Percentiles rank a stretch among this genome's conserved stretches.
Conservation (phyloP, 257 asterid species). For the Plantago elongata region DNA sequence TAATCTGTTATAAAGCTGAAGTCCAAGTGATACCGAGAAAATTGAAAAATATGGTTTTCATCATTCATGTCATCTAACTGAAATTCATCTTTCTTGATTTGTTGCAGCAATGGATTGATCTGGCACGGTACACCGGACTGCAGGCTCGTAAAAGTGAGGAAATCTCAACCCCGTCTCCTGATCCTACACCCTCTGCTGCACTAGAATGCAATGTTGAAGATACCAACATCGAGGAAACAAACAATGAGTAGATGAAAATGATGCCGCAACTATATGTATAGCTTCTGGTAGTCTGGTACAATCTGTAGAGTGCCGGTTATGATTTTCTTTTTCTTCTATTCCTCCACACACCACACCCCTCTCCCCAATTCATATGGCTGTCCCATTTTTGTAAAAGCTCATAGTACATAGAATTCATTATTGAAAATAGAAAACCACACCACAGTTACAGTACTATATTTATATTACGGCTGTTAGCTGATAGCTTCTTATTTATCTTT, state of each 20-base stretch:
- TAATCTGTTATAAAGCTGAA: not conserved
- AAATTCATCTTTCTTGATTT: constrained; percentile 18
- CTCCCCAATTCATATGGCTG: not conserved
- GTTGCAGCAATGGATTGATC: constrained; percentile 95
- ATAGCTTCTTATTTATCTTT: too few species aligned
- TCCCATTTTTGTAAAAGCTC: constrained; percentile 21
- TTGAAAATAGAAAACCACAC: constrained; percentile 10
- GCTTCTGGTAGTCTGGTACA: constrained; percentile 24
- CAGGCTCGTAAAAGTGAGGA: constrained; percentile 60
- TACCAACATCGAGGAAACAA: constrained; percentile 48
- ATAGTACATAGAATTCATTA: constrained; percentile 8
- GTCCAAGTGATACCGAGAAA: not conserved
- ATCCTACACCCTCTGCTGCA: constrained; percentile 42
- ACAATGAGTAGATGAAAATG: constrained; percentile 37
- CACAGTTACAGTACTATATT: not conserved
- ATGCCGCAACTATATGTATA: constrained; percentile 12
- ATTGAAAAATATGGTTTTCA: too few species aligned
- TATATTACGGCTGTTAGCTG: too few species aligned
- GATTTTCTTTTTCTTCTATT: not conserved
- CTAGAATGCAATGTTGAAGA: constrained; percentile 52
- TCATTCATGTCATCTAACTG: constrained; percentile 7
- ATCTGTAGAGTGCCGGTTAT: not conserved
- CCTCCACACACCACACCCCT: not conserved
- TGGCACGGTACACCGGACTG: constrained; percentile 79
- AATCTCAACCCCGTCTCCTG: constrained; percentile 27